phyloP scores from a whole-genome alignment of 108 stramenopile genomes.

The Nitzschia sp. region DNA sequence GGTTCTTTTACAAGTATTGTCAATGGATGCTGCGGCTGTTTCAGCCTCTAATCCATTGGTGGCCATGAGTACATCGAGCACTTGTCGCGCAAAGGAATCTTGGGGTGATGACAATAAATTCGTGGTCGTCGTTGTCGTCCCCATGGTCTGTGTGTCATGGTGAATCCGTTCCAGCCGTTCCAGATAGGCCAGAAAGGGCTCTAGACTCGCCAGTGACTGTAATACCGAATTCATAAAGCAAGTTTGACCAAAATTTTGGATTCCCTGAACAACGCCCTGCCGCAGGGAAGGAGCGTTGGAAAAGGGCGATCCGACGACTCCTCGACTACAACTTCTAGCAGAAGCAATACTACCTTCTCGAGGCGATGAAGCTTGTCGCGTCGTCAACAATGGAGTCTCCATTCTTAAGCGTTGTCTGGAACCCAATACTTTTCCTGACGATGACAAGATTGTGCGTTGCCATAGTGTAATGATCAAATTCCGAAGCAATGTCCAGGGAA shows the following conservation, averaged over 20 bases:
- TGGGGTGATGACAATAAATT: background rate
- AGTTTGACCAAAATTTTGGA: conserved; percentile 79
- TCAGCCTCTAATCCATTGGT: conserved; percentile 38
- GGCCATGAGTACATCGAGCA: conserved; percentile 37
- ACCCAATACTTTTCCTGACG: background rate
- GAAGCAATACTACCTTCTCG: background rate
- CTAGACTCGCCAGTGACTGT: conserved; percentile 74
- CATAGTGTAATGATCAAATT: background rate
- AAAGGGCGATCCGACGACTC: background rate
- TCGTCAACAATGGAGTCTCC: background rate
- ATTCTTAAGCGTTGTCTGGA: background rate
- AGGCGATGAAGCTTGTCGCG: background rate
- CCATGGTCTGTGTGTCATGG: conserved; percentile 10
- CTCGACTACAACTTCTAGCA: background rate
- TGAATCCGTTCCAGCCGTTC: conserved; percentile 39
- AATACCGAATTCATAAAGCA: conserved; percentile 82
- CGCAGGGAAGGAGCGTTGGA: background rate
- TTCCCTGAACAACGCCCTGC: conserved; percentile 38
- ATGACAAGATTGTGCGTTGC: background rate
- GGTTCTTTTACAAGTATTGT: too few relatives aligned
- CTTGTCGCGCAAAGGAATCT: conserved; percentile 10
- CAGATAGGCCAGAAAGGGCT: conserved; percentile 56
- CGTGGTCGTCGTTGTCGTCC: background rate
- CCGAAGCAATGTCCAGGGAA: conserved; percentile 4
- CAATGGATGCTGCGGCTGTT: background rate